Conservation (phyloP, 2,329 filamentous ascomycete genomes). For the Rosellinia necatrix region DNA sequence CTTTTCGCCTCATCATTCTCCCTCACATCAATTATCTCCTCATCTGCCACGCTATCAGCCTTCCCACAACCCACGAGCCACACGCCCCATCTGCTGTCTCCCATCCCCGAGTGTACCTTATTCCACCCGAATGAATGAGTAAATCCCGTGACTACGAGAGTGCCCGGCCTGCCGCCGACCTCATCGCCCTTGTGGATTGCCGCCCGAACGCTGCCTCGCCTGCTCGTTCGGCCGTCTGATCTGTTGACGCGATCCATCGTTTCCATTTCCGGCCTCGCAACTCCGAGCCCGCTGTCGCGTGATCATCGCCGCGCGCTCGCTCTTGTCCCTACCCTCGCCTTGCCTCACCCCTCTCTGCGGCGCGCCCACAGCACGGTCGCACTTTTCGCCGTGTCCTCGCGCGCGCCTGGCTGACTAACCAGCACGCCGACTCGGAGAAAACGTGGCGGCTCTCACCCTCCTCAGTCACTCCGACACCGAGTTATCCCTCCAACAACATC, state of each 20-base stretch:
- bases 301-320: slow-evolving; percentile 8
- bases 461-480: slow-evolving; percentile 59
- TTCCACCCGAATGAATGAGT: neutral
- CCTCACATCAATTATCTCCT: slow-evolving; percentile 18
- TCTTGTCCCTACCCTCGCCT: neutral
- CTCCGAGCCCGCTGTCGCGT: slow-evolving; percentile 15
- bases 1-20: slow-evolving; percentile 26
- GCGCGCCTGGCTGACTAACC: slow-evolving; percentile 36
- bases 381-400: slow-evolving; percentile 29
- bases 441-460: slow-evolving; percentile 61
- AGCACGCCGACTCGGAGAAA: slow-evolving; percentile 44
- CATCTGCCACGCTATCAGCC: slow-evolving; percentile 23
- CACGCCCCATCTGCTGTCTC: slow-evolving; percentile 19
- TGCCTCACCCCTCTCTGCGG: neutral
- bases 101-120: slow-evolving; percentile 1
- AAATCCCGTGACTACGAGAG: slow-evolving; percentile 6
- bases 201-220: neutral
- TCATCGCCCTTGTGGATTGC: neutral
- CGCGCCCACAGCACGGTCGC: neutral
- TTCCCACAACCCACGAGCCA: slow-evolving; percentile 24
- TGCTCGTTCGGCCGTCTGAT: too few species aligned
- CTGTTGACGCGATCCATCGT: slow-evolving; percentile 6
- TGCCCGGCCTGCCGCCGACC: neutral
- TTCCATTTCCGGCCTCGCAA: neutral
- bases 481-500: slow-evolving; percentile 64